phyloP scores from a whole-genome alignment of 2,329 filamentous ascomycete species.

The Fusarium chuoi region DNA sequence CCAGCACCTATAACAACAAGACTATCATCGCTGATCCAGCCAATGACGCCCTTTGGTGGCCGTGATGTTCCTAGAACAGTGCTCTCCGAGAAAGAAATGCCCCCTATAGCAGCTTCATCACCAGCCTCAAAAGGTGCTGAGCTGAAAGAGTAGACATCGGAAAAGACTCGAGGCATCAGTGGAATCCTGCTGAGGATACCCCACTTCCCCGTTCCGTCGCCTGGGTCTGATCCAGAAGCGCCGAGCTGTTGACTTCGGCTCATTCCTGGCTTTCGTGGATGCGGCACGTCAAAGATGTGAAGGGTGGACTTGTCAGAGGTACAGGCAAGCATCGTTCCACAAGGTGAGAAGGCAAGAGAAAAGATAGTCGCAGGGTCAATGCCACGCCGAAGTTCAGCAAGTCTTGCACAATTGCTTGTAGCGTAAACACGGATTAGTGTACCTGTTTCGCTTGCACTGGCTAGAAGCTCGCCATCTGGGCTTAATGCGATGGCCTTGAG shows the following conservation, averaged over 20 bases:
- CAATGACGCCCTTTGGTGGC: slow-evolving; percentile 84
- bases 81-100: slow-evolving; percentile 55
- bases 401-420: slow-evolving; percentile 79
- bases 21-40: slow-evolving; percentile 81
- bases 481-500: slow-evolving; percentile 84
- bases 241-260: slow-evolving; percentile 47
- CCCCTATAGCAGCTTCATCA: slow-evolving; percentile 69
- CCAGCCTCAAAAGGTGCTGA: slow-evolving; percentile 85
- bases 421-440: slow-evolving; percentile 90
- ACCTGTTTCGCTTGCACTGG: slow-evolving; percentile 90
- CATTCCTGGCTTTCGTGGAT: slow-evolving; percentile 56
- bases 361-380: slow-evolving; percentile 90
- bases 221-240: slow-evolving; percentile 50
- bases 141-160: slow-evolving; percentile 87
- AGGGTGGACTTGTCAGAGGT: slow-evolving; percentile 97
- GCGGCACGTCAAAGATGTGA: slow-evolving; percentile 89
- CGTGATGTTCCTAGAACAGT: slow-evolving; percentile 62
- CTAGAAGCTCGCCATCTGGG: slow-evolving; percentile 80
- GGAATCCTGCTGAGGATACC: slow-evolving; percentile 86
- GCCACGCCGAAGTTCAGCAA: slow-evolving; percentile 87
- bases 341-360: slow-evolving; percentile 87
- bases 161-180: slow-evolving; percentile 86
- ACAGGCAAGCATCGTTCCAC: slow-evolving; percentile 82
- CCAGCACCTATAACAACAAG: slow-evolving; percentile 83
- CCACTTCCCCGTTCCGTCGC: slow-evolving; percentile 78